Conservation (phyloP, 352 stramenopile species). For the Globisporangium carolinianum region DNA sequence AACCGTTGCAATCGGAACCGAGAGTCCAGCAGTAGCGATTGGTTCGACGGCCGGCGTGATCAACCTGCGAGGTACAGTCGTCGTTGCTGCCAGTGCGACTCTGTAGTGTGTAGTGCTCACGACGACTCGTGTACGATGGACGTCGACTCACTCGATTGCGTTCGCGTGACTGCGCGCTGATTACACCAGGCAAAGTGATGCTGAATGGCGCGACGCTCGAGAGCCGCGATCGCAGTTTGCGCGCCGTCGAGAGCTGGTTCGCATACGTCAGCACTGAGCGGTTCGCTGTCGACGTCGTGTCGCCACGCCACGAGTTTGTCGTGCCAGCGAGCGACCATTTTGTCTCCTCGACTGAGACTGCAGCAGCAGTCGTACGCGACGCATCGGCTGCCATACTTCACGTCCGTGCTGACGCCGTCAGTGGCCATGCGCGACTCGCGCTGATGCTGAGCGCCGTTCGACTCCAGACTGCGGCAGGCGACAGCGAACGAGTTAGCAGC, state of each 20-base stretch:
- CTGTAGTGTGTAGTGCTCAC: neutral
- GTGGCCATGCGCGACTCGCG: slow-evolving; percentile 22
- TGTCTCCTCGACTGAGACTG: slow-evolving; percentile 17
- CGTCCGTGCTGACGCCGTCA: neutral
- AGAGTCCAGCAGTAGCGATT: slow-evolving; percentile 23
- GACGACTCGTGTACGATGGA: neutral
- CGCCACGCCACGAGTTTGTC: slow-evolving; percentile 15
- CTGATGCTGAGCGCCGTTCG: slow-evolving; percentile 23
- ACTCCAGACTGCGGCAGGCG: slow-evolving; percentile 5
- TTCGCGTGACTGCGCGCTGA: neutral
- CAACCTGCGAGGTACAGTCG: slow-evolving; percentile 18
- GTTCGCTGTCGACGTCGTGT: slow-evolving; percentile 11
- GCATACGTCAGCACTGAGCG: slow-evolving; percentile 28
- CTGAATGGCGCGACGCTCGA: slow-evolving; percentile 44
- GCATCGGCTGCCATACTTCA: neutral
- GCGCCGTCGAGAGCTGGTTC: slow-evolving; percentile 12
- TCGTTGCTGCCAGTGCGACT: neutral
- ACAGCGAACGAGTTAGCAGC: neutral
- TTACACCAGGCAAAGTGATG: slow-evolving; percentile 28
- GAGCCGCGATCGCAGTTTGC: slow-evolving; percentile 20
- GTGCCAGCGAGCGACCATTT: slow-evolving; percentile 22
- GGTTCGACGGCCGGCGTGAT: slow-evolving; percentile 24
- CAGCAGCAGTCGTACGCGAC: slow-evolving; percentile 18
- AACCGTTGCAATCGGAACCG: slow-evolving; percentile 24
- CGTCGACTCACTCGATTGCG: no score